These are phyloP conservation scores for Boletus rubescentipes DNA, from an alignment of 768 basidiomycete genomes.

Conservation along the genomic window DNA sequence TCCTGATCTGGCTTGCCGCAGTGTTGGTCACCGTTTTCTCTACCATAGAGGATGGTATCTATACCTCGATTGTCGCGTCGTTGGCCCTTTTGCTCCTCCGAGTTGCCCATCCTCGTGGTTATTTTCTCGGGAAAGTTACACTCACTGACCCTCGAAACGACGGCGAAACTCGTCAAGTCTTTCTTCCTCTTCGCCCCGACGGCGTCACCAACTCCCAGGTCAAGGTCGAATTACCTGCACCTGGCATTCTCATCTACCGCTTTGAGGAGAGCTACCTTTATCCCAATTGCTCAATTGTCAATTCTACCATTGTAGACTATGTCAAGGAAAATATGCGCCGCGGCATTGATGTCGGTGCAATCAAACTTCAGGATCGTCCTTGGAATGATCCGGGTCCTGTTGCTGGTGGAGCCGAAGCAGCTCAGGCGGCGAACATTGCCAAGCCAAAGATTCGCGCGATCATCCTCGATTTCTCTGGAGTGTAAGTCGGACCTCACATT, in stretches of 20 bases:
- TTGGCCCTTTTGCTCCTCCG: conserved; percentile 79
- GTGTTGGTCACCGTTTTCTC: conserved; percentile 91
- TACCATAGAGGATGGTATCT: conserved; percentile 92
- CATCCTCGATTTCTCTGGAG: conserved; percentile 86
- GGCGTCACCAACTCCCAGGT: conserved; percentile 67
- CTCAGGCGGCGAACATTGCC: conserved; percentile 48
- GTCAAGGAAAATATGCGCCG: conserved; percentile 77
- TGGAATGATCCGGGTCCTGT: conserved; percentile 93
- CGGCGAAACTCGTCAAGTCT: conserved; percentile 66
- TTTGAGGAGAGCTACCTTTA: conserved; percentile 89
- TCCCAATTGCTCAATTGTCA: conserved; percentile 70
- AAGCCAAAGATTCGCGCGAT: conserved; percentile 79
- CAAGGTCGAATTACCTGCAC: conserved; percentile 72
- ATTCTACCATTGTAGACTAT: conserved; percentile 73
- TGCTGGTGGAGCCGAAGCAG: conserved; percentile 44
- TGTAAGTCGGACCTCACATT: conserved; percentile 41
- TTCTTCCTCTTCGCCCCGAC: conserved; percentile 67
- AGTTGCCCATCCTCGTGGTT: conserved; percentile 82
- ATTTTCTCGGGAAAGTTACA: conserved; percentile 86
- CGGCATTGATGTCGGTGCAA: conserved; percentile 67
- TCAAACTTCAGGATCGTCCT: conserved; percentile 70
- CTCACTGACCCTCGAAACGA: conserved; percentile 42
- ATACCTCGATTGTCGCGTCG: conserved; percentile 81
- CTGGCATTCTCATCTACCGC: conserved; percentile 89
- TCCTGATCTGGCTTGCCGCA: conserved; percentile 82